Evolutionary conservation across 2,329 filamentous ascomycete species (phyloP), one percentile per base, ranked within the genome.

Genomic region (Geosmithia flava): DNA sequence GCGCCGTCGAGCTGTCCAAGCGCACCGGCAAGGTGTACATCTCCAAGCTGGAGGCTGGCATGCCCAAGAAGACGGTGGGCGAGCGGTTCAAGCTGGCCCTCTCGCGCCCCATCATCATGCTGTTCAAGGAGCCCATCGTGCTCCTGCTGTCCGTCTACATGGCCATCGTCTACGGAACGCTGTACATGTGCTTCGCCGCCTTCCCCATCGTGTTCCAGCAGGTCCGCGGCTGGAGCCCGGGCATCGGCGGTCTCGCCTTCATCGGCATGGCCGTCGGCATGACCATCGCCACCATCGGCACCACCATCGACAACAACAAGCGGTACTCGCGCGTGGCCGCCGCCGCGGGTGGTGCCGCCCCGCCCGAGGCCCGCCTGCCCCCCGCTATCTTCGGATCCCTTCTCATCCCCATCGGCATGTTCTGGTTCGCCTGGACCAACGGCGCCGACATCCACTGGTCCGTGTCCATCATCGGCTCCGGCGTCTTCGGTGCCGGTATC

Each of bases 371-470:
- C 7, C 71, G 82, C 46, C 66, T 87, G 0, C 76, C 76, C 0
- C 72, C 78, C 10, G 70, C 70, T 27, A 72, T 86, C 42, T 56
- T 85, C 16, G 82, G 80, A 2, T 74, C 71, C 15, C 60, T 82
- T 44, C 55, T 70, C 5, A 64, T 85, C 2, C 81, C 82, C 0
- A 58, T 77, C 37, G 75, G 79, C 2, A 66, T 83, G 17, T 82
- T 83, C 64, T 78, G 74, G 74, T 83, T 83, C 54, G 78, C 79
- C 1, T 83, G 80, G 80, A 81, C 78, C 0, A 79, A 77, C 51
- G 69, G 65, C 17, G 67, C 70, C 0, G 61, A 62, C 4, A 65
- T 83, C 11, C 78, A 80, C 59, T 83, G 73, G 71, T 67, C 74
- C 42, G 74, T 83, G 56, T 63, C 65, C 42, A 66, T 69, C 33